A percentile compares a stretch with the other conserved stretches of the same genome.
Conservation (phyloP, 2,329 filamentous ascomycete species). For the Ophiostoma ips region DNA sequence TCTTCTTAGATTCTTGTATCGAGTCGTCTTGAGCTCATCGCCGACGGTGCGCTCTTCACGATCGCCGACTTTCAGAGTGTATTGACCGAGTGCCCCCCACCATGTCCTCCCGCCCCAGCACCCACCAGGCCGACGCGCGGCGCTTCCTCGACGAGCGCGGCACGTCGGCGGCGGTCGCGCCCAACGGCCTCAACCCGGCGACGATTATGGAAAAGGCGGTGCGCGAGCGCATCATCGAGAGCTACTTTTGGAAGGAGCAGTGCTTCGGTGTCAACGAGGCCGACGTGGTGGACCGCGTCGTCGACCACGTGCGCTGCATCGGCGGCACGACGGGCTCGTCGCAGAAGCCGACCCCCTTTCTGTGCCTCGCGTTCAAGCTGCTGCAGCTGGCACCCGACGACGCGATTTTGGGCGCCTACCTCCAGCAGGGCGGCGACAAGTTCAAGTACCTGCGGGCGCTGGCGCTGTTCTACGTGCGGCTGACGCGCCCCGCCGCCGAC, state of each 20-base stretch:
- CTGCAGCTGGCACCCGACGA: constrained; percentile 73
- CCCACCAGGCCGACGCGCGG: constrained; percentile 64
- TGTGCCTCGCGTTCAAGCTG: constrained; percentile 90
- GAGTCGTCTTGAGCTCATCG: background rate
- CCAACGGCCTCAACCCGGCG: constrained; percentile 82
- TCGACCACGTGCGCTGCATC: constrained; percentile 66
- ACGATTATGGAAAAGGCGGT: constrained; percentile 92
- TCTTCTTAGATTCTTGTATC: constrained; percentile 3
- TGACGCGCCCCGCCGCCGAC: constrained; percentile 71
- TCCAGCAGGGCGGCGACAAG: constrained; percentile 58
- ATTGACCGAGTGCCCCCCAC: too few species aligned
- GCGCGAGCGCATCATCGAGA: constrained; percentile 86
- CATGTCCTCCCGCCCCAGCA: constrained; percentile 1
- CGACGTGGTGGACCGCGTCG: constrained; percentile 75
- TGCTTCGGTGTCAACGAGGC: constrained; percentile 88
- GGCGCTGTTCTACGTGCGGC: constrained; percentile 81
- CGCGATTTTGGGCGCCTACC: constrained; percentile 66
- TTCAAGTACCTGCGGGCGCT: constrained; percentile 84
- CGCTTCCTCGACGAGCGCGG: constrained; percentile 84
- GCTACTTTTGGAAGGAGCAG: constrained; percentile 97
- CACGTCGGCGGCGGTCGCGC: constrained; percentile 59
- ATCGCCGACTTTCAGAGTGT: too few species aligned
- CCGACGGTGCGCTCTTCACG: too few species aligned
- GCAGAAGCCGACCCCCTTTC: constrained; percentile 81
- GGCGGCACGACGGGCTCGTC: constrained; percentile 76